These are phyloP conservation scores for Berberis vulgaris DNA, from an alignment of 164 flowering plant genomes.

Conservation along the genomic window DNA sequence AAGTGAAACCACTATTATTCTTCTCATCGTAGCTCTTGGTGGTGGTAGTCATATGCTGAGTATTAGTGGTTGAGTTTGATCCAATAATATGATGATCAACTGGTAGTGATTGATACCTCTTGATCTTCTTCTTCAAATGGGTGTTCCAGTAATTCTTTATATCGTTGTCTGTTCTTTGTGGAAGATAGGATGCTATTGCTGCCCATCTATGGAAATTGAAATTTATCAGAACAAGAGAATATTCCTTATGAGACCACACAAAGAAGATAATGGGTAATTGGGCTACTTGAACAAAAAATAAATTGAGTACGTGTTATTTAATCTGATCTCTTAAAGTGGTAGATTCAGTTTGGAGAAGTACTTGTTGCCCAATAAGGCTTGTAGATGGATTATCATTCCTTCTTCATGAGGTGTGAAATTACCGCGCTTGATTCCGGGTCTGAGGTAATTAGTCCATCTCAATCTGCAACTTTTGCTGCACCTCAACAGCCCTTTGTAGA, in stretches of 20 bases:
- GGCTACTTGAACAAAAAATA: too few relatives aligned
- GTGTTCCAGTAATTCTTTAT: slow-evolving; percentile 24
- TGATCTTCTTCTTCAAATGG: slow-evolving; percentile 15
- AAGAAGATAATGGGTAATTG: slow-evolving; percentile 11
- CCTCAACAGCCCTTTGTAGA: too few relatives aligned
- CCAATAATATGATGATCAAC: slow-evolving; percentile 19
- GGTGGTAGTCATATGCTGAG: slow-evolving; percentile 11
- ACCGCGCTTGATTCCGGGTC: slow-evolving; percentile 28
- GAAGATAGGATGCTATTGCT: slow-evolving; percentile 18
- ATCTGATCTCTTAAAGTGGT: too few relatives aligned
- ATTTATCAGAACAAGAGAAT: neutral
- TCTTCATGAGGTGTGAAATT: slow-evolving; percentile 91
- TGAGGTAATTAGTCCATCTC: too few relatives aligned
- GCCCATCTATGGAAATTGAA: slow-evolving; percentile 13
- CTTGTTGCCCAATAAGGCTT: slow-evolving; percentile 23
- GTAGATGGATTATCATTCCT: slow-evolving; percentile 84
- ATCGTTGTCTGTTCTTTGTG: slow-evolving; percentile 23
- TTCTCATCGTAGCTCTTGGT: slow-evolving; percentile 12
- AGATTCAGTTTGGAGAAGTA: too few relatives aligned
- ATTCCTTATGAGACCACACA: neutral
- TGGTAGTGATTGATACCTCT: slow-evolving; percentile 6
- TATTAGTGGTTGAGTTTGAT: slow-evolving; percentile 14
- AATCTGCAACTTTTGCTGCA: too few relatives aligned
- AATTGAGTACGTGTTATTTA: too few relatives aligned
- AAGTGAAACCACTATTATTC: slow-evolving; percentile 7